Evolutionary conservation across 2,329 filamentous ascomycete genomes (phyloP).

Genomic region (Calonectria henricotiae): DNA sequence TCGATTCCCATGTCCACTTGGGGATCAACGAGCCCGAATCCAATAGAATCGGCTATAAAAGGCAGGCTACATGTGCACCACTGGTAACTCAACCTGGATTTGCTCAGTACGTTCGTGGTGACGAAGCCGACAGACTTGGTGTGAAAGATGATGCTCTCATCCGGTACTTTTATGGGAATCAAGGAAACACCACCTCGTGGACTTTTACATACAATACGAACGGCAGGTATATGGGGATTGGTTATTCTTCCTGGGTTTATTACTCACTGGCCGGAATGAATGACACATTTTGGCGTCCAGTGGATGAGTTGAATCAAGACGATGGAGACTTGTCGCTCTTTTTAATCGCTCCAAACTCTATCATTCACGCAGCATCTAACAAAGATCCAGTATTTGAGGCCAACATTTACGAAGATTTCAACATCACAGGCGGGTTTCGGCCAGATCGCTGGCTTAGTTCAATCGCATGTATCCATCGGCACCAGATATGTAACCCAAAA

Average conservation of each 20-base stretch:
- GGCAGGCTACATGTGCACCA: background rate
- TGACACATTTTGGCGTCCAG: background rate
- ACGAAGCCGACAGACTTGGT: background rate
- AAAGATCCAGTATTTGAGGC: background rate
- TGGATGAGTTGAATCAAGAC: background rate
- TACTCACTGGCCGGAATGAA: background rate
- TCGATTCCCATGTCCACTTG: background rate
- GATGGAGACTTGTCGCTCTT: background rate
- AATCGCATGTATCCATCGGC: background rate
- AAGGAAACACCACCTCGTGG: background rate
- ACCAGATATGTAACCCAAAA: background rate
- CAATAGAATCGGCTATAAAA: background rate
- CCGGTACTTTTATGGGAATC: background rate
- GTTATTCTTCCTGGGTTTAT: background rate
- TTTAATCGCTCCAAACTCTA: background rate
- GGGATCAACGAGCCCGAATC: background rate
- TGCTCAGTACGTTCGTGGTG: background rate
- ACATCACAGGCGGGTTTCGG: background rate
- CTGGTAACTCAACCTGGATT: background rate
- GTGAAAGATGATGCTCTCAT: background rate
- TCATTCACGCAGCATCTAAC: background rate
- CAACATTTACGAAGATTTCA: background rate
- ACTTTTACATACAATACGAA: background rate
- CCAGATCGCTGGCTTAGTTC: conserved; percentile 2
- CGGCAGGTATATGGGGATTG: background rate